These are phyloP conservation scores for Nyctanthes arbortristis DNA, from an alignment of 257 asterid species.

Conservation along the genomic window DNA sequence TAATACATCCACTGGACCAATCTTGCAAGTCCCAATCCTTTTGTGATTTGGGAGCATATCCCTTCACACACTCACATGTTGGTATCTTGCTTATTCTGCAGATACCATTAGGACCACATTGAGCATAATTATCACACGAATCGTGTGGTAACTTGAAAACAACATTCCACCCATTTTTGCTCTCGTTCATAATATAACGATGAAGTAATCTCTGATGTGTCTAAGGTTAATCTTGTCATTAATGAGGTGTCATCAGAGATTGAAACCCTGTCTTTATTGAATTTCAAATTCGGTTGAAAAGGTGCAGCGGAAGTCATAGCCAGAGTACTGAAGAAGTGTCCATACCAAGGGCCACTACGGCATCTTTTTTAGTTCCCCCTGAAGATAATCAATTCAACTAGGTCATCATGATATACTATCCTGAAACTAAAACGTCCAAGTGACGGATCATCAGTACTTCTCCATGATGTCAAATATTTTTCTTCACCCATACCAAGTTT, in stretches of 20 bases:
- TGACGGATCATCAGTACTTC: slow-evolving; percentile 39
- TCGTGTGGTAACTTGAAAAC: background rate
- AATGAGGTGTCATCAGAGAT: slow-evolving; percentile 3
- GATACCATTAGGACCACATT: slow-evolving; percentile 37
- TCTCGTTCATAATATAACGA: slow-evolving; percentile 17
- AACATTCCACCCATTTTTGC: slow-evolving; percentile 25
- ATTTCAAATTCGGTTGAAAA: background rate
- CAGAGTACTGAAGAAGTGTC: slow-evolving; percentile 22
- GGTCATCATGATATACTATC: slow-evolving; percentile 28
- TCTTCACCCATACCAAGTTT: slow-evolving; percentile 8
- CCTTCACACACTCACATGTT: slow-evolving; percentile 31
- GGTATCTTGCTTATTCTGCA: slow-evolving; percentile 15
- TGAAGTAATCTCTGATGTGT: slow-evolving; percentile 1
- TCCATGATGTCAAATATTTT: slow-evolving; percentile 42
- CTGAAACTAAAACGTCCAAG: slow-evolving; percentile 25
- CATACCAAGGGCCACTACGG: slow-evolving; percentile 40
- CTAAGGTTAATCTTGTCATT: slow-evolving; percentile 11
- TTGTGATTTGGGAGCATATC: slow-evolving; percentile 16
- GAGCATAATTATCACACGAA: slow-evolving; percentile 23
- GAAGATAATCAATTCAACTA: slow-evolving; percentile 26
- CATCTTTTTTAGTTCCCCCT: background rate
- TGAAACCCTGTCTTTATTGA: slow-evolving; percentile 17
- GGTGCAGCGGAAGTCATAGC: slow-evolving; percentile 8
- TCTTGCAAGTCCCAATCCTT: slow-evolving; percentile 32
- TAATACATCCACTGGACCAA: slow-evolving; percentile 34